A percentile compares a stretch with the other conserved stretches of the same genome.
Conservation (phyloP, 805 yeast genomes). For the Candida ponderosae region DNA sequence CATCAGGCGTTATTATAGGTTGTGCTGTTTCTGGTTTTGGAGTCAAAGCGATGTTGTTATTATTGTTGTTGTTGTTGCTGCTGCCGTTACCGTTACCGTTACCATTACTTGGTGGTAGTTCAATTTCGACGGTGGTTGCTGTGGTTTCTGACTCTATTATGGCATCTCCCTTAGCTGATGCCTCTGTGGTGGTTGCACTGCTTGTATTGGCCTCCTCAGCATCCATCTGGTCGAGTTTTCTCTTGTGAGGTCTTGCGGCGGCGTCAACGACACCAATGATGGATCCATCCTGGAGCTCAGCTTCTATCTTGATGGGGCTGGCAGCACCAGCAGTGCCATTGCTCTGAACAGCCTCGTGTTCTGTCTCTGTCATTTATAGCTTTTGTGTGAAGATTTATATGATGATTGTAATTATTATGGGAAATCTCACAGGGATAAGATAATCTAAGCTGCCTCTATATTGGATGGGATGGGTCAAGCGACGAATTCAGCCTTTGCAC, state of each 20-base stretch:
- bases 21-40: conserved; percentile 7
- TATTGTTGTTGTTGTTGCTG: too few relatives aligned
- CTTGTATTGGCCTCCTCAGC: conserved; percentile 9
- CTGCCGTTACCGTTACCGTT: neutral
- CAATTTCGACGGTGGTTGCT: conserved; percentile 40
- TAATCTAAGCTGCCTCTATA: too few relatives aligned
- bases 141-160: conserved; percentile 7
- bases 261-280: conserved; percentile 6
- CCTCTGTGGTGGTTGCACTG: conserved; percentile 1
- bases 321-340: too few relatives aligned
- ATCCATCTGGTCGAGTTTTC: conserved; percentile 16
- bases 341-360: too few relatives aligned
- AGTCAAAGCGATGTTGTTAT: neutral
- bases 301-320: neutral
- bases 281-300: conserved; percentile 5
- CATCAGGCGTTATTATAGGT: conserved; percentile 4
- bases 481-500: too few relatives aligned
- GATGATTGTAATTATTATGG: too few relatives aligned
- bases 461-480: too few relatives aligned
- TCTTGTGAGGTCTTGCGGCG: conserved; percentile 7
- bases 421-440: too few relatives aligned
- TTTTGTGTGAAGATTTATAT: too few relatives aligned
- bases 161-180: neutral
- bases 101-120: conserved; percentile 32
- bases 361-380: too few relatives aligned